Percentiles rank a stretch among this genome's conserved stretches.
phyloP scores from a whole-genome alignment of 2,329 filamentous ascomycete genomes.

The Whalleya microplaca region DNA sequence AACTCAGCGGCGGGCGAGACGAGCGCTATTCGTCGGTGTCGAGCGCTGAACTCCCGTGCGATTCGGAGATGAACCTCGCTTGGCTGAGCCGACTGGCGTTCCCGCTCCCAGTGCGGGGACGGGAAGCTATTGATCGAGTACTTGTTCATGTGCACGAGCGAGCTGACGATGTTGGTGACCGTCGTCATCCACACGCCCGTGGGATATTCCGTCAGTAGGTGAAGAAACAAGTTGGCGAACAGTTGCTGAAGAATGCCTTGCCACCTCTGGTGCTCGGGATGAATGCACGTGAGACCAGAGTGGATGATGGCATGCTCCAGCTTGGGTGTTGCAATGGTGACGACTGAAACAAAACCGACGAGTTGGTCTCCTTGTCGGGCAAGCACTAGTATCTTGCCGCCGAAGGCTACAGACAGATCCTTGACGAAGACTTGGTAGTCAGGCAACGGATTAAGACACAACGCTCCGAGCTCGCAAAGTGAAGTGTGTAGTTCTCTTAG shows the following conservation, averaged over 20 bases:
- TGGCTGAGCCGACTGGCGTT: neutral
- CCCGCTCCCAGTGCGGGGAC: neutral
- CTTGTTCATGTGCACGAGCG: constrained; percentile 15
- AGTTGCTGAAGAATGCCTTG: constrained; percentile 5
- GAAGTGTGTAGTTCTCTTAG: neutral
- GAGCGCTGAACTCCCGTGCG: constrained; percentile 2
- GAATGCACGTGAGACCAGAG: constrained; percentile 12
- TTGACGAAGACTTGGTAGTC: constrained; percentile 9
- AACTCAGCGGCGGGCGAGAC: constrained; percentile 8
- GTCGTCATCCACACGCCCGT: constrained; percentile 13
- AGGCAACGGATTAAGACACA: constrained; percentile 4
- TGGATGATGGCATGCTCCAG: constrained; percentile 10
- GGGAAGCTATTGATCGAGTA: constrained; percentile 11
- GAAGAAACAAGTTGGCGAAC: constrained; percentile 12
- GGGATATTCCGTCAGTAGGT: constrained; percentile 6
- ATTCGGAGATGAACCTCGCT: constrained; percentile 1
- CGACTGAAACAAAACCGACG: constrained; percentile 10
- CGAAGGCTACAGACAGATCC: neutral
- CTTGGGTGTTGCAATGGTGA: constrained; percentile 4
- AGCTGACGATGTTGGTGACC: constrained; percentile 17
- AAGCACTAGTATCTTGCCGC: constrained; percentile 15
- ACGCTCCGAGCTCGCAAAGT: neutral
- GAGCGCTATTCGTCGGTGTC: constrained; percentile 1
- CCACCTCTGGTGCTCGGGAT: constrained; percentile 7
- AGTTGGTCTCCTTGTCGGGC: constrained; percentile 1